Base-by-base conservation (phyloP, 768 basidiomycete species). In the Russula compacta region DNA sequence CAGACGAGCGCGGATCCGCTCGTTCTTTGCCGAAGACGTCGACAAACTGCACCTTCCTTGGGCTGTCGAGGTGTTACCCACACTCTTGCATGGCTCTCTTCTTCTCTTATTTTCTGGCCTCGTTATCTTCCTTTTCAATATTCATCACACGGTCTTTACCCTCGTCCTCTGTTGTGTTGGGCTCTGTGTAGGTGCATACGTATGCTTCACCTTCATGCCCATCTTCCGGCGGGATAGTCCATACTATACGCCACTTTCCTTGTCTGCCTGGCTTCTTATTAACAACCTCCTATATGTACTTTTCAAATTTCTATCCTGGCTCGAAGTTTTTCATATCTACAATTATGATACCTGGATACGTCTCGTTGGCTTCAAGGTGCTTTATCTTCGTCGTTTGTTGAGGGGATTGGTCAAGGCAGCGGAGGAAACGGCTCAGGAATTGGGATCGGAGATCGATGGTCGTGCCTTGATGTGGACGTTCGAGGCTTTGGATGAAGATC, bases 401-500 rank as follows among this genome's bases (percentile, higher is more conserved):
- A n/a, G 21, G 11, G 51, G 50, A 29, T 24, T 59, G 51, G 24
- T 44, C n/a, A 55, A 55, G 46, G 42, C 35, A 6, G 59, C 47
- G 4, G 53, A 60, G 43, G 53, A 56, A 6, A 43, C 47, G 4
- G 59, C 59, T 9, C 39, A 38, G 29, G 17, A 15, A 24, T 43
- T 43, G 48, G 33, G 40, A 39, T 36, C 60, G 17, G 54, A 7
- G n/a, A 50, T 56, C 35, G 48, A 56, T 44, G 33, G n/a, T 8
- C 60, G 54, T 19, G 60, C 54, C 1, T 38, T 61, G 8, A 29
- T 36, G 17, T 61, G 54, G 60, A 61, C 39, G 17, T 55, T 59
- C 10, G 58, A 61, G 9, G 44, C 54, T 15, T 51, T 61, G 53
- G 54, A 56, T 19, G 54, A 61, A 50, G 60, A 60, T 33, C 36